Conservation (phyloP, 2,329 filamentous ascomycete species). For the Parascedosporium putredinis region DNA sequence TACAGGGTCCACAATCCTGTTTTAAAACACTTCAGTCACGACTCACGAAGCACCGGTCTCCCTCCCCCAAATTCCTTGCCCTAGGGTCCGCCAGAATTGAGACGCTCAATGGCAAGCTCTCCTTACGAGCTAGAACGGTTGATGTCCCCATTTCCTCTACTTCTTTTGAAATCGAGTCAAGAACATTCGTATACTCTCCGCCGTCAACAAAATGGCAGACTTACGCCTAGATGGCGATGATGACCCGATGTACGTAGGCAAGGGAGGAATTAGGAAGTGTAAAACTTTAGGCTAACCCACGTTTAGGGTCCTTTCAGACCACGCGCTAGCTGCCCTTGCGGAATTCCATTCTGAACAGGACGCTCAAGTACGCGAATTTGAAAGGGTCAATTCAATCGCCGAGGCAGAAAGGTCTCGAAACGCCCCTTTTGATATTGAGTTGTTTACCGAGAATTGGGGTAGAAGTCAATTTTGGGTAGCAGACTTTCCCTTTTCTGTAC, state of each 20-base stretch:
- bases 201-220: conserved; percentile 5
- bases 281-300: not conserved
- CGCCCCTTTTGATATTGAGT: conserved; percentile 47
- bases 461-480: conserved; percentile 74
- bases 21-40: not conserved
- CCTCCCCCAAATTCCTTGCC: not conserved
- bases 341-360: conserved; percentile 68
- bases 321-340: conserved; percentile 58
- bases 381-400: conserved; percentile 52
- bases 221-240: conserved; percentile 27
- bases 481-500: no score
- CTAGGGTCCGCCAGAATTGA: not conserved
- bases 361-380: conserved; percentile 53
- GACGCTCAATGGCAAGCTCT: conserved; percentile 3
- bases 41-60: not conserved
- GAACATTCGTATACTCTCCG: not conserved
- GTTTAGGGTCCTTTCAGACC: conserved; percentile 50
- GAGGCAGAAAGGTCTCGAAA: conserved; percentile 31
- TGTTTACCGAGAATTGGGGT: conserved; percentile 75
- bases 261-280: no score
- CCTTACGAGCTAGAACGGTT: not conserved
- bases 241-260: conserved; percentile 41
- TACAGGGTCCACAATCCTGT: not conserved
- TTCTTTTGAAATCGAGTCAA: not conserved
- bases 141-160: not conserved